Conservation (phyloP, 2,329 filamentous ascomycete genomes). For the Pseudocercospora vitis region DNA sequence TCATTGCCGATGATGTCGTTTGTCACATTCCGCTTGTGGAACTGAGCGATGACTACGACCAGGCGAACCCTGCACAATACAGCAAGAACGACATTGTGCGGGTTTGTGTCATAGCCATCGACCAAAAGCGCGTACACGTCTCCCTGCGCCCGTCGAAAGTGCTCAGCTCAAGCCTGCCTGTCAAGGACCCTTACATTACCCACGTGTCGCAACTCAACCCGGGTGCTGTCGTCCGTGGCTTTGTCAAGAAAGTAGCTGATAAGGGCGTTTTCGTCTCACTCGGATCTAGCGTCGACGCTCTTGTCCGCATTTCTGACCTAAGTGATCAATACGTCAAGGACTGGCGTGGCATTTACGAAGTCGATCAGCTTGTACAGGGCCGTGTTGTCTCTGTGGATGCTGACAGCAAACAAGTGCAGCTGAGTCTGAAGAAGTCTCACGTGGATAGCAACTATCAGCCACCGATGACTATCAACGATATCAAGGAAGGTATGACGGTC, state of each 20-base stretch:
- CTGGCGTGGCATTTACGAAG: slow-evolving; percentile 85
- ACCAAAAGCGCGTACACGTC: slow-evolving; percentile 77
- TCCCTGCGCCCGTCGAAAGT: slow-evolving; percentile 86
- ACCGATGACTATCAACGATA: slow-evolving; percentile 70
- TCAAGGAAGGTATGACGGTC: slow-evolving; percentile 76
- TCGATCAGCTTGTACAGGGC: slow-evolving; percentile 88
- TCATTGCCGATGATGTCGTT: slow-evolving; percentile 76
- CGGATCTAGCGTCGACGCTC: slow-evolving; percentile 75
- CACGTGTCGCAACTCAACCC: slow-evolving; percentile 68
- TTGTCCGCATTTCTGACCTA: slow-evolving; percentile 82
- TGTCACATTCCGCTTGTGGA: slow-evolving; percentile 81
- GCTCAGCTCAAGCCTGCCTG: slow-evolving; percentile 76
- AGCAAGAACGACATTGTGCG: slow-evolving; percentile 84
- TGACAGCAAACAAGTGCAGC: slow-evolving; percentile 69
- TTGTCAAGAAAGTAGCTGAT: slow-evolving; percentile 85
- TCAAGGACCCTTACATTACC: slow-evolving; percentile 78
- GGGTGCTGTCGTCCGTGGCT: slow-evolving; percentile 82
- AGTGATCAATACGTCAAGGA: slow-evolving; percentile 92
- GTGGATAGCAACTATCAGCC: slow-evolving; percentile 77
- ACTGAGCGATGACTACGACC: slow-evolving; percentile 79
- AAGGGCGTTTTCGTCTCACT: slow-evolving; percentile 86
- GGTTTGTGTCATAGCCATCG: slow-evolving; percentile 79
- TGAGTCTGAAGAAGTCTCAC: slow-evolving; percentile 83
- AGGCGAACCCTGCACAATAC: slow-evolving; percentile 72
- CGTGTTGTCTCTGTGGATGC: slow-evolving; percentile 73